Evolutionary conservation across 345 rosid genomes (phyloP).

Genomic region (Pistacia vera): DNA sequence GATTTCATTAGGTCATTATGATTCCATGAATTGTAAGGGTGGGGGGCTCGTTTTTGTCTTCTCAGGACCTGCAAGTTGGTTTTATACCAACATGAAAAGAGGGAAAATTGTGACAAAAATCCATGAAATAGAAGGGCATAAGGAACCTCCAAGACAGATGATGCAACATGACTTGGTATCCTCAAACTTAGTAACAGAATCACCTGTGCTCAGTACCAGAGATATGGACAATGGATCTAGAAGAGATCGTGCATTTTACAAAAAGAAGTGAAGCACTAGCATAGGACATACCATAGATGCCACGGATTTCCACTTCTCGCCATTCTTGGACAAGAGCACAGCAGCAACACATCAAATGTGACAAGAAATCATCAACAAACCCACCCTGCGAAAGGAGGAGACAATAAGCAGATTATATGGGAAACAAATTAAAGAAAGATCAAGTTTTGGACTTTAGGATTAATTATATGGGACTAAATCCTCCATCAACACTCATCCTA

Average conservation of each 20-base stretch:
- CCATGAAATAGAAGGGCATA: no score
- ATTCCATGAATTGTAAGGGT: slow-evolving; percentile 81
- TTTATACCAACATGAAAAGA: not conserved
- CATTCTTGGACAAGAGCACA: slow-evolving; percentile 99
- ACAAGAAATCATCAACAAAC: slow-evolving; percentile 85
- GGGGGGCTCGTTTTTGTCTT: slow-evolving; percentile 87
- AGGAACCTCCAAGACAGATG: not conserved
- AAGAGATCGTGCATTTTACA: no score
- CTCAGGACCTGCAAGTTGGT: slow-evolving; percentile 58
- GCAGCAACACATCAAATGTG: slow-evolving; percentile 97
- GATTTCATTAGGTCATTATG: slow-evolving; percentile 27
- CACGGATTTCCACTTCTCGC: slow-evolving; percentile 93
- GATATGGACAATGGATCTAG: not conserved
- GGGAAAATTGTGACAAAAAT: not conserved
- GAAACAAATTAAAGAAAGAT: slow-evolving; percentile 8
- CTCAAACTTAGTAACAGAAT: not conserved
- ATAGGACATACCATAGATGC: slow-evolving; percentile 55
- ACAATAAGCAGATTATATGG: not conserved
- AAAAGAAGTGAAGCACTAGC: not conserved
- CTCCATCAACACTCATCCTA: not conserved
- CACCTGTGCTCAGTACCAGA: not conserved
- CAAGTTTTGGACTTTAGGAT: not conserved
- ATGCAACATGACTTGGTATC: not conserved
- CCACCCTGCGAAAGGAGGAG: slow-evolving; percentile 66
- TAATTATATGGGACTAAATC: not conserved